Base-by-base conservation (phyloP, 176 grass and related monocot species). In the Oropetium thomaeum region DNA sequence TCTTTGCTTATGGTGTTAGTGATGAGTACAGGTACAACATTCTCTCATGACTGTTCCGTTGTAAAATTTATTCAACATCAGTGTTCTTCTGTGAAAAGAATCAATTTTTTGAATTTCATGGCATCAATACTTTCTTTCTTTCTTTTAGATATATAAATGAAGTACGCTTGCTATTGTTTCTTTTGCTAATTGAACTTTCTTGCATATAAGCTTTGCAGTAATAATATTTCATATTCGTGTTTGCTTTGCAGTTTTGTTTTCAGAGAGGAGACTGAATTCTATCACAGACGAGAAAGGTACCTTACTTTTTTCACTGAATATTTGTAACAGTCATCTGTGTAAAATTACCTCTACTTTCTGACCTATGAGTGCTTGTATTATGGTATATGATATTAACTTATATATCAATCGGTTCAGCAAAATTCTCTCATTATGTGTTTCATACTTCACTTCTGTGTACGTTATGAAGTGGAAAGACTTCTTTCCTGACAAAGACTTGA, bases 1-100 rank as follows among this genome's bases (percentile, higher is more conserved):
- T 91, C 37, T 97, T 93, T 85, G 90, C 94, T 63, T 97, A 97
- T 79, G 95, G 95, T 70, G 95, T 91, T 52, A 93, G 90, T 78
- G 88, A 93, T 64, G 95, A 97, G 67, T 97, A 93, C 73, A 97
- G 90, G 95, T 92, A 87, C 20, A 28, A 0, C 73, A 59, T 62
- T 2, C 17, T 81, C 49, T 30, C 38, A 30, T 54, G 6, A 33
- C 52, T 52, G 26, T 83, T 73, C 8, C 17, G 12, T 59, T 47
- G 28, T n/a, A 57, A 45, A 54, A 45, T 30, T 16, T 59, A 49
- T n/a, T 10, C 10, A 44, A 44, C 34, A 79, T 22, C 39, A 74
- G 35, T 30, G 57, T 34, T 47, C n/a, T 17, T 5, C 41, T 72
- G 3, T 51, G 17, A 67, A 75, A 47, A 43, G 4, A 51, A 30